Evolutionary conservation across 129 eudicot genomes (phyloP).

Genomic region (Lactuca saligna): DNA sequence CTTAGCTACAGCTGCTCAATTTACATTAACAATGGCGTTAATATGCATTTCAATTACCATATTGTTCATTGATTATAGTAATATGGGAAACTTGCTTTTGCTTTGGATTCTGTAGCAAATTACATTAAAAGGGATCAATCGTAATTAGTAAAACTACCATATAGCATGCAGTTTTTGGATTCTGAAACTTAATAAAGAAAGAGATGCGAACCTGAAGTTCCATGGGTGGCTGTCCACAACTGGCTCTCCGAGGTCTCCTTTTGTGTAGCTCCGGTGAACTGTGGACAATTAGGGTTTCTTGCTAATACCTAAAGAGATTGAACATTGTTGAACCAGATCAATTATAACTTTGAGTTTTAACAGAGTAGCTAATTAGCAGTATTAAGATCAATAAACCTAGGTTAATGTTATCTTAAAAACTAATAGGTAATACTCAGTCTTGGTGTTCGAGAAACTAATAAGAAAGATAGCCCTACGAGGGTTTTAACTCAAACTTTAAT

Average conservation of each 20-base stretch:
- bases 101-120: not conserved
- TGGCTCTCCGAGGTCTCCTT: slow-evolving; percentile 39
- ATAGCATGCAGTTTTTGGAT: not conserved
- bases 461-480: slow-evolving; percentile 3
- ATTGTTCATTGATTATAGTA: slow-evolving; percentile 1
- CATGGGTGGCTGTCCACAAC: slow-evolving; percentile 40
- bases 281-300: slow-evolving; percentile 32
- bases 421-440: not conserved
- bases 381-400: slow-evolving; percentile 4
- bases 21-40: not conserved
- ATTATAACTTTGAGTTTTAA: not conserved
- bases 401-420: not conserved
- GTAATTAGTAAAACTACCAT: slow-evolving; percentile 8
- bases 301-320: slow-evolving; percentile 32
- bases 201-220: slow-evolving; percentile 43
- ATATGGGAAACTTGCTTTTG: not conserved
- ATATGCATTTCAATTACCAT: not conserved
- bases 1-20: slow-evolving; percentile 33
- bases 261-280: slow-evolving; percentile 29
- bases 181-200: slow-evolving; percentile 1
- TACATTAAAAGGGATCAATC: not conserved
- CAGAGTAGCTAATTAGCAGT: not conserved
- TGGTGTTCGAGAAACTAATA: slow-evolving; percentile 26
- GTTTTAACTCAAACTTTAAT: slow-evolving; percentile 9
- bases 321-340: not conserved